Percentiles rank a stretch among this genome's conserved stretches.
These are phyloP conservation scores for Coniochaeta pulveracea DNA, from an alignment of 2,329 filamentous ascomycete species.

Conservation along the genomic window DNA sequence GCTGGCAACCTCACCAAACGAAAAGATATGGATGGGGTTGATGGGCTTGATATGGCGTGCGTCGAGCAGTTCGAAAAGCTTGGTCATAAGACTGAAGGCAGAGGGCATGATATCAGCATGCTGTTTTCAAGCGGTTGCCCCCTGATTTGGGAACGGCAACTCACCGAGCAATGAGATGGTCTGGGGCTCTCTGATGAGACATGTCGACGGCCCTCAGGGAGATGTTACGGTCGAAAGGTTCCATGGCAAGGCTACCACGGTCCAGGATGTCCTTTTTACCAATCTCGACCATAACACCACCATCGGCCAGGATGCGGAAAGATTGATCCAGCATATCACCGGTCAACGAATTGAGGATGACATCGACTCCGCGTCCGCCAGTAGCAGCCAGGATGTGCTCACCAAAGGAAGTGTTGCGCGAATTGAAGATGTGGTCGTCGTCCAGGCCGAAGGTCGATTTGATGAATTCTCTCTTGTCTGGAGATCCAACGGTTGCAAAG, in stretches of 20 bases:
- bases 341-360: constrained; percentile 16
- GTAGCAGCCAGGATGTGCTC: constrained; percentile 14
- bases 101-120: too few relatives aligned
- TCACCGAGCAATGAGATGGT: neutral
- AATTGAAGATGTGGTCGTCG: constrained; percentile 19
- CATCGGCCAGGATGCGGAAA: constrained; percentile 18
- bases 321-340: constrained; percentile 17
- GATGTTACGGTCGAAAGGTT: constrained; percentile 10
- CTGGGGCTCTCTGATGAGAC: constrained; percentile 1
- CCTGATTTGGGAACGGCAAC: too few relatives aligned
- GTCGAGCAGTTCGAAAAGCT: constrained; percentile 10
- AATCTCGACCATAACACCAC: constrained; percentile 20
- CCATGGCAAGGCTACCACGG: constrained; percentile 11
- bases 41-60: constrained; percentile 17
- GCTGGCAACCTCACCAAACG: constrained; percentile 15
- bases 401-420: constrained; percentile 17
- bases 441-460: constrained; percentile 16
- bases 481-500: constrained; percentile 19
- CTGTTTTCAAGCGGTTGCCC: too few relatives aligned
- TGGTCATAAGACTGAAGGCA: constrained; percentile 6
- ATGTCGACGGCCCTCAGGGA: constrained; percentile 12
- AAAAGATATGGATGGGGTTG: constrained; percentile 15
- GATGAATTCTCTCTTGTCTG: constrained; percentile 19
- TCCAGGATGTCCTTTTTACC: constrained; percentile 11
- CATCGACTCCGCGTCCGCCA: constrained; percentile 17